Evolutionary conservation across 257 asterid genomes (phyloP).

Genomic region (Linaria vulgaris): DNA sequence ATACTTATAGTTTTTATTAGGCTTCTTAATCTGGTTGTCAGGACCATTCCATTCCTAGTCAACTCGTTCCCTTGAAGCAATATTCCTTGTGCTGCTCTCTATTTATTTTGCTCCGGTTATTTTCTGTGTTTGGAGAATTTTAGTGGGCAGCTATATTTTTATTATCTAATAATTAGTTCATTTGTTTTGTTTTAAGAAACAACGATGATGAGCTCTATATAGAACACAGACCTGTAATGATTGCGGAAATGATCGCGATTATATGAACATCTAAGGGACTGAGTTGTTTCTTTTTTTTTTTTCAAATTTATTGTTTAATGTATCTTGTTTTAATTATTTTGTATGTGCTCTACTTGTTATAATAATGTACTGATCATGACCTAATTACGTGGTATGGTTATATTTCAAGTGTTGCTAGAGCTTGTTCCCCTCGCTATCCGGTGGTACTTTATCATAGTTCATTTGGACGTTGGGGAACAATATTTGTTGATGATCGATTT

Average conservation of each 20-base stretch:
- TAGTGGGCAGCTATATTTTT: conserved; percentile 39
- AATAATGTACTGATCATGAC: background rate
- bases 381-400: background rate
- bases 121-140: conserved; percentile 30
- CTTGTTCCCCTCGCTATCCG: conserved; percentile 43
- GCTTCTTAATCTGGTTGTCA: conserved; percentile 77
- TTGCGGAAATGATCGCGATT: conserved; percentile 65
- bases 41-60: conserved; percentile 37
- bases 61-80: conserved; percentile 90
- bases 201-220: conserved; percentile 47
- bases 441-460: conserved; percentile 17
- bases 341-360: conserved; percentile 9
- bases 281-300: conserved; percentile 36
- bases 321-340: background rate
- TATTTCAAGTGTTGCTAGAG: conserved; percentile 18
- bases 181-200: background rate
- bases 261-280: conserved; percentile 79
- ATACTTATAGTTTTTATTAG: too few relatives aligned
- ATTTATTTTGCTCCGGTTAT: background rate
- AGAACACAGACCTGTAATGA: conserved; percentile 83
- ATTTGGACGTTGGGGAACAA: conserved; percentile 37
- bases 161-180: too few relatives aligned
- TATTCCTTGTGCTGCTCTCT: conserved; percentile 41
- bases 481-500: too few relatives aligned
- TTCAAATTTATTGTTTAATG: background rate